A percentile compares a stretch with the other conserved stretches of the same genome.
Evolutionary conservation across 495 filamentous ascomycete genomes (phyloP).

Genomic region (Hyaloscypha variabilis): DNA sequence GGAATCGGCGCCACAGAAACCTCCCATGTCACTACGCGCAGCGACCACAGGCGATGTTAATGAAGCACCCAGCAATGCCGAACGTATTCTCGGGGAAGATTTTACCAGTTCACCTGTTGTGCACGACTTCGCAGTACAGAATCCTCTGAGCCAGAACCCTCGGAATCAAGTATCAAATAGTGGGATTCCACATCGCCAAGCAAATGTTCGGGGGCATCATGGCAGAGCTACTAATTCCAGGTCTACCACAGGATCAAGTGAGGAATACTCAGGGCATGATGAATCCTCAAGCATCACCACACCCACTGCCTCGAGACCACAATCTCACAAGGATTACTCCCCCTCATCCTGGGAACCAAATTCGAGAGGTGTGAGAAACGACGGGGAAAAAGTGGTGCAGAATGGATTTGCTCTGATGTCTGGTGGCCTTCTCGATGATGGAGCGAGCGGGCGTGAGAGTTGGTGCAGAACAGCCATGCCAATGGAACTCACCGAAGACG

Average conservation of each 20-base stretch:
- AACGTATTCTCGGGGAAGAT: constrained; percentile 11
- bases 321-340: constrained; percentile 20
- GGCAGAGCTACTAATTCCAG: constrained; percentile 10
- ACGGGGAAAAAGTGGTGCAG: background rate
- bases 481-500: constrained; percentile 19
- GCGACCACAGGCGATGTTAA: background rate
- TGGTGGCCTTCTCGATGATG: constrained; percentile 13
- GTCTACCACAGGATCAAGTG: constrained; percentile 27
- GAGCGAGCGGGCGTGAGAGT: constrained; percentile 16
- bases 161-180: background rate
- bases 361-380: background rate
- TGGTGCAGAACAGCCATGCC: constrained; percentile 24
- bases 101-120: background rate
- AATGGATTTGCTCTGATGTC: constrained; percentile 13
- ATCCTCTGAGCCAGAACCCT: background rate
- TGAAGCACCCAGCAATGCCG: constrained; percentile 6
- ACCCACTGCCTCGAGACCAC: constrained; percentile 24
- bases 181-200: background rate
- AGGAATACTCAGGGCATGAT: constrained; percentile 24
- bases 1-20: background rate
- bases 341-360: background rate
- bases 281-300: constrained; percentile 27
- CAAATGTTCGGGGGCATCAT: background rate
- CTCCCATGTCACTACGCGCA: constrained; percentile 5
- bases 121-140: constrained; percentile 9